phyloP scores from a whole-genome alignment of 169 alveolate genomes.

The Plasmodium billcollinsi region DNA sequence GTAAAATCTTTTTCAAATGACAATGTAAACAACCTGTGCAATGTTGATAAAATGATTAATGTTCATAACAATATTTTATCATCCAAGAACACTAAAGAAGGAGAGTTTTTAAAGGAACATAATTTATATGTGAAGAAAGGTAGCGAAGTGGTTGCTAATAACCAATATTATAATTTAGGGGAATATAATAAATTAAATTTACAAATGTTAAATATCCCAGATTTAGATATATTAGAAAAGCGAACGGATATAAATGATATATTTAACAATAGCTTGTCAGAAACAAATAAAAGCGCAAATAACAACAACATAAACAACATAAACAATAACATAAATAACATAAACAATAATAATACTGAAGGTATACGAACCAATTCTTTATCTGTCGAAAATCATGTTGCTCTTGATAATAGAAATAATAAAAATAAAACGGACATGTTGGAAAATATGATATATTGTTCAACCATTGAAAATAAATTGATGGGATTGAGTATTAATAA shows the following conservation, averaged over 20 bases:
- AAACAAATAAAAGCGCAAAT: background rate
- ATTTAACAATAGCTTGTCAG: background rate
- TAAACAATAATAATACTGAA: background rate
- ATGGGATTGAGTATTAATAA: background rate
- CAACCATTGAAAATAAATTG: background rate
- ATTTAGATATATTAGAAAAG: conserved; percentile 13
- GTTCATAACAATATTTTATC: background rate
- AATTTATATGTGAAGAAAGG: background rate
- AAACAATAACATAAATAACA: too few species aligned
- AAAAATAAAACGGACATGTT: background rate
- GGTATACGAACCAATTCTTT: background rate
- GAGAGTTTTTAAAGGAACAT: background rate
- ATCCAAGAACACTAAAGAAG: background rate
- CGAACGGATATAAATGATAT: conserved; percentile 1
- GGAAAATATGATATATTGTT: background rate
- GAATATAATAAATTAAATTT: conserved; percentile 24
- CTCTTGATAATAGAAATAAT: background rate
- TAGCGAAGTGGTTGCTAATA: background rate
- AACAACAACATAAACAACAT: too few species aligned
- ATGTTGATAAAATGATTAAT: background rate
- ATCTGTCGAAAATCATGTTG: background rate
- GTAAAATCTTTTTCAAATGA: conserved; percentile 53
- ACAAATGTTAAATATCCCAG: background rate
- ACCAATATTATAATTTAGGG: background rate
- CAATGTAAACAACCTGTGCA: conserved; percentile 13